These are phyloP conservation scores for Trichoderma gracile DNA, from an alignment of 2,329 filamentous ascomycete genomes.

Conservation along the genomic window DNA sequence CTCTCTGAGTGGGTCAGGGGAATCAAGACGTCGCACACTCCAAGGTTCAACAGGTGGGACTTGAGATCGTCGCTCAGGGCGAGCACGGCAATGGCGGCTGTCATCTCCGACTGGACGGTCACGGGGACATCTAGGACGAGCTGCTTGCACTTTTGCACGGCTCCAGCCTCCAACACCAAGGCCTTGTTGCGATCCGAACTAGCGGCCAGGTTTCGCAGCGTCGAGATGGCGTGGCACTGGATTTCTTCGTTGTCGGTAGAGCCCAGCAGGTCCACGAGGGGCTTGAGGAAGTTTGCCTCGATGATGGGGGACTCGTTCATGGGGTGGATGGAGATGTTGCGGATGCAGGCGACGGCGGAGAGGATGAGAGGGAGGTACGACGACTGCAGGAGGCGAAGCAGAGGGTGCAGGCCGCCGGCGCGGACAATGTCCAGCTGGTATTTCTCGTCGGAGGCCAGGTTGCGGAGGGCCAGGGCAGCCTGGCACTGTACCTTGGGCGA, in stretches of 20 bases:
- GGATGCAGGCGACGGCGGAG: slow-evolving; percentile 95
- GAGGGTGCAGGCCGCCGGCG: slow-evolving; percentile 77
- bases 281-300: slow-evolving; percentile 92
- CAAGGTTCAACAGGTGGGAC: slow-evolving; percentile 82
- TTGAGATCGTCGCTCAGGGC: slow-evolving; percentile 96
- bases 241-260: slow-evolving; percentile 98
- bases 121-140: slow-evolving; percentile 90
- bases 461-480: slow-evolving; percentile 88
- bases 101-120: slow-evolving; percentile 98
- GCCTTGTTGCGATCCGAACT: slow-evolving; percentile 98
- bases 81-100: slow-evolving; percentile 95
- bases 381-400: slow-evolving; percentile 88
- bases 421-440: slow-evolving; percentile 98
- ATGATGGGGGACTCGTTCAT: slow-evolving; percentile 98
- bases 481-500: slow-evolving; percentile 98
- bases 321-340: slow-evolving; percentile 98
- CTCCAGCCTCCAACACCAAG: slow-evolving; percentile 92
- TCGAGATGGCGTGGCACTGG: slow-evolving; percentile 97
- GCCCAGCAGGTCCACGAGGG: slow-evolving; percentile 87
- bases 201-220: slow-evolving; percentile 88
- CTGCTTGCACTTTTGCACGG: slow-evolving; percentile 98
- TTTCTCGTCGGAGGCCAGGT: slow-evolving; percentile 95
- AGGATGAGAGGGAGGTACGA: slow-evolving; percentile 94
- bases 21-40: slow-evolving; percentile 95
- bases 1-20: slow-evolving; percentile 92